A percentile compares a stretch with the other conserved stretches of the same genome.
phyloP scores from a whole-genome alignment of 192 early-diverging fungal species.

The Lobosporangium transversale region DNA sequence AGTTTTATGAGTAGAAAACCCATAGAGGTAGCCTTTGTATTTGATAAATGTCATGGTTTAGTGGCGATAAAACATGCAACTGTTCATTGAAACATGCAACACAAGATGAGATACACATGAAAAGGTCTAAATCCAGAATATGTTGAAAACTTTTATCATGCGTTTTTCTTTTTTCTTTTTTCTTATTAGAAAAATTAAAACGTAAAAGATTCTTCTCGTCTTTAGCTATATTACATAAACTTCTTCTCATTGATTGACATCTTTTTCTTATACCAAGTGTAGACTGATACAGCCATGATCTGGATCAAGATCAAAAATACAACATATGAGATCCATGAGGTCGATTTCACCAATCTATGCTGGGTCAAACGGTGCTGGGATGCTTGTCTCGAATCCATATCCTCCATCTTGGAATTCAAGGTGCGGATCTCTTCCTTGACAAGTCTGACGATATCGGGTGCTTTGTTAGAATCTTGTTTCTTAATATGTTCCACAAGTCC shows the following conservation, averaged over 20 bases:
- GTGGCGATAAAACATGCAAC: no score
- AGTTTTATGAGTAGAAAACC: conserved; percentile 41
- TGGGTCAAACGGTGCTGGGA: conserved; percentile 45
- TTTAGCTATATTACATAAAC: no score
- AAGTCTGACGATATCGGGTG: conserved; percentile 27
- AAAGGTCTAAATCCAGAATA: no score
- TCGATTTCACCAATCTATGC: conserved; percentile 36
- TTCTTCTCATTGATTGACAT: conserved; percentile 46
- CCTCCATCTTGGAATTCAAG: conserved; percentile 49
- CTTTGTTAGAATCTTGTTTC: not conserved
- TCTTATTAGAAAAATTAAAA: no score
- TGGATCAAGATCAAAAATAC: conserved; percentile 42
- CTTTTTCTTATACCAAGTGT: conserved; percentile 49
- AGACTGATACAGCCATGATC: conserved; percentile 29
- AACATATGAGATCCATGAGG: conserved; percentile 36
- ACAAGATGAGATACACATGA: no score
- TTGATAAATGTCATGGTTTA: no score
- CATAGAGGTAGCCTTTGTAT: no score
- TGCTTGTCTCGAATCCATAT: conserved; percentile 41
- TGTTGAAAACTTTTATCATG: no score
- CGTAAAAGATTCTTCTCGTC: no score
- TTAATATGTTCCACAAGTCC: conserved; percentile 43
- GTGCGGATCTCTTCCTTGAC: conserved; percentile 39
- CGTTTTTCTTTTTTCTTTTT: no score
- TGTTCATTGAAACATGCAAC: no score